Base-by-base conservation (phyloP, 345 rosid genomes). In the Rhodamnia argentea region DNA sequence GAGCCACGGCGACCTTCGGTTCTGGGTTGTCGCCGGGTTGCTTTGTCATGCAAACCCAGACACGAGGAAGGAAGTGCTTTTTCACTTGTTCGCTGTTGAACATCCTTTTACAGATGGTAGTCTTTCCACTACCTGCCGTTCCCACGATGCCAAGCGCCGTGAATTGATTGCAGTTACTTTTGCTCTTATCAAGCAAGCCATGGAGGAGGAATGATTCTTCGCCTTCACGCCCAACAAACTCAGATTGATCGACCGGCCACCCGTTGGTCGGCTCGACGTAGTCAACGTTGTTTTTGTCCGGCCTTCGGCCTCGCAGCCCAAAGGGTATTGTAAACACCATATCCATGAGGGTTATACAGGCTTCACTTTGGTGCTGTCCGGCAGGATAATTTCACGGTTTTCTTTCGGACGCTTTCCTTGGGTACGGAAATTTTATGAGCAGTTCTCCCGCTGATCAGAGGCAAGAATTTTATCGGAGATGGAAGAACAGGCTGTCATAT, bases 1-100 rank as follows among this genome's bases (percentile, higher is more conserved):
- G 0, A 4, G 13, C 3, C 6, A 52, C n/a, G 1, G 13, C 3
- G 13, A 56, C 13, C n/a, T 23, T 23, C 4, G 4, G 4, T 11
- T 56, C n/a, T 10, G 5, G 12, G 13, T 57, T 0, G 22, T 23
- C 59, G 0, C 59, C 0, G 5, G 60, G 5, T 23, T 4, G 13
- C 10, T 3, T 2, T 4, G 60, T 23, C 59, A 23, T 23, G 59
- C 59, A 56, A 56, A 56, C 59, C 59, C 59, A 56, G 60, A 57
- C 23, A n/a, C n/a, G 60, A 9, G 60, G 60, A 57, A 57, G 60
- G 10, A 57, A 57, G 27, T 1, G 60, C n/a, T 23, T 2, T 24
- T 8, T 5, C 60, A 24, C 13, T 23, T 23, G n/a, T 57, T 3
- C 1, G 60, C 4, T 22, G 60, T 57, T 24, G 60, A 57, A 57